Evolutionary conservation across 208 protist species (phyloP).

Genomic region (Acanthamoeba healyi): DNA sequence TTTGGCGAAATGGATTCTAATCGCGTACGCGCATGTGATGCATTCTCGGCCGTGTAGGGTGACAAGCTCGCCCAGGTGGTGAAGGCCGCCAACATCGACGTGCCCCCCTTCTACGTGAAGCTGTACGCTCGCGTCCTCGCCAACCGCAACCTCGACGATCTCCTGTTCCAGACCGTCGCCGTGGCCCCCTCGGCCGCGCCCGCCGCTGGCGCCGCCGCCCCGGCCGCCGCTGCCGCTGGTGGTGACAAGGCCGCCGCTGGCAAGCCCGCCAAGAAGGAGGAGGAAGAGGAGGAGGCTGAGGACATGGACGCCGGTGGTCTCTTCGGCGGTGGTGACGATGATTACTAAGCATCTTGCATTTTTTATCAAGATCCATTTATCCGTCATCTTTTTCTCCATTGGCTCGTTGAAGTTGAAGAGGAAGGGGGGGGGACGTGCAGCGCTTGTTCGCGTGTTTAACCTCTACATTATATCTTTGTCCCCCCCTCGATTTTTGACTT

Average conservation of each 20-base stretch:
- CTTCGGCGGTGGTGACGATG: conserved; percentile 43
- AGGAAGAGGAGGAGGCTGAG: conserved; percentile 62
- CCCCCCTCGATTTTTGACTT: too few relatives aligned
- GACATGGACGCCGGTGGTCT: conserved; percentile 63
- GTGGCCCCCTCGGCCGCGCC: conserved; percentile 8
- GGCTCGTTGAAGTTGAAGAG: too few relatives aligned
- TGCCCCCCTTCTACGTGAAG: conserved; percentile 60
- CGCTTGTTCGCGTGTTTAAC: too few relatives aligned
- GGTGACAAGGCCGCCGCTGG: conserved; percentile 5
- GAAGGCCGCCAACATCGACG: conserved; percentile 29
- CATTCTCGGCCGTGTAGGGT: not conserved
- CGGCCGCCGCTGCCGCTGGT: conserved; percentile 5
- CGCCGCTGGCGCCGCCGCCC: not conserved
- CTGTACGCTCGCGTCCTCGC: conserved; percentile 59
- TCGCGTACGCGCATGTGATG: not conserved
- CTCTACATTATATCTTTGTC: too few relatives aligned
- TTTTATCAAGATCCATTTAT: too few relatives aligned
- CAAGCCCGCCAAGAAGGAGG: conserved; percentile 38
- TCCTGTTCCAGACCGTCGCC: conserved; percentile 56
- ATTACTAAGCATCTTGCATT: conserved; percentile 9
- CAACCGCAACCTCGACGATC: conserved; percentile 61
- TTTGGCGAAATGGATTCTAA: too few relatives aligned
- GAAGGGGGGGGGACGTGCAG: too few relatives aligned
- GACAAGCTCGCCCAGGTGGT: conserved; percentile 63
- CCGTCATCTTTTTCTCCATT: too few relatives aligned